Evolutionary conservation across 2,329 filamentous ascomycete genomes (phyloP).

Genomic region (Penicillium sp.): DNA sequence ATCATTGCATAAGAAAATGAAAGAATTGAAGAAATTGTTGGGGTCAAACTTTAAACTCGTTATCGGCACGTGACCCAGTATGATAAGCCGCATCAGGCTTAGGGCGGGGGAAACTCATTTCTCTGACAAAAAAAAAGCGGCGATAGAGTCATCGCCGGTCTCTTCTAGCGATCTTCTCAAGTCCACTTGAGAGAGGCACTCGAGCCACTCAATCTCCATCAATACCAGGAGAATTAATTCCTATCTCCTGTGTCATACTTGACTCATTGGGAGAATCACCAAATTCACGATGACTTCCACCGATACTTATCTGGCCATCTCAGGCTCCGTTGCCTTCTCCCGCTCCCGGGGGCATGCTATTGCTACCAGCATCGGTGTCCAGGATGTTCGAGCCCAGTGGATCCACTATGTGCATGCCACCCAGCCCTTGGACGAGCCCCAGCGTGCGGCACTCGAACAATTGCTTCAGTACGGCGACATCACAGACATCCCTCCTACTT

Average conservation of each 20-base stretch:
- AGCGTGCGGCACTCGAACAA: constrained; percentile 55
- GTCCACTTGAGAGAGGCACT: constrained; percentile 25
- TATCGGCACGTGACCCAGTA: constrained; percentile 20
- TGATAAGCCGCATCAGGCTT: constrained; percentile 24
- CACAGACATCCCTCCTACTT: constrained; percentile 43
- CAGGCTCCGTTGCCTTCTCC: constrained; percentile 46
- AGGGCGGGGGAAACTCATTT: constrained; percentile 24
- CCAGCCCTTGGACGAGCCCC: constrained; percentile 45
- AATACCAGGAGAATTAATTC: constrained; percentile 16
- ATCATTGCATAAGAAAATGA: not conserved
- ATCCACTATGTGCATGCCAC: constrained; percentile 65
- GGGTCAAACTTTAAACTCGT: not conserved
- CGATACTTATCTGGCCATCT: constrained; percentile 37
- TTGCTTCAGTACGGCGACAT: constrained; percentile 61
- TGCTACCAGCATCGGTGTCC: constrained; percentile 42
- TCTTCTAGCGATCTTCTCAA: constrained; percentile 21
- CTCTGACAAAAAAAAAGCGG: constrained; percentile 18
- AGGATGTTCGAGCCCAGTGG: constrained; percentile 47
- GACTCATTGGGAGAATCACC: constrained; percentile 11
- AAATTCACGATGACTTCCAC: constrained; percentile 33
- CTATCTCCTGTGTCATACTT: constrained; percentile 2
- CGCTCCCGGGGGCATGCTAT: constrained; percentile 45
- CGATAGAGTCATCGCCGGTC: constrained; percentile 24
- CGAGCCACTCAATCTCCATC: constrained; percentile 22
- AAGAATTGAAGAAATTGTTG: not conserved